Percentiles rank a stretch among this genome's conserved stretches.
Evolutionary conservation across 1,284 basidiomycete species (phyloP).

Genomic region (Marasmius oreades): DNA sequence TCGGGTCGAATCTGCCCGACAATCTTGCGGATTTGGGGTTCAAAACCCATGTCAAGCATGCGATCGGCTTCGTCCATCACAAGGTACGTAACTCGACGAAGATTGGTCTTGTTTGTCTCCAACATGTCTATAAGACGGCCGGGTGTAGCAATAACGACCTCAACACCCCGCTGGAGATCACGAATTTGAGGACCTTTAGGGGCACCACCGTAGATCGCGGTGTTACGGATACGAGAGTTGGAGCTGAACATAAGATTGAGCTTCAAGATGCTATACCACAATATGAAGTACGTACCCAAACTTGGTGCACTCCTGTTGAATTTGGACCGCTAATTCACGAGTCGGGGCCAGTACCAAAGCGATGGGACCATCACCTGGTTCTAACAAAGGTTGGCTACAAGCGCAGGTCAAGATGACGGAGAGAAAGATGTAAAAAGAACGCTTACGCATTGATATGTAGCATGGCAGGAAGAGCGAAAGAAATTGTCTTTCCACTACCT

Average conservation of each 20-base stretch:
- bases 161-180: constrained; percentile 94
- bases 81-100: constrained; percentile 93
- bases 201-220: constrained; percentile 97
- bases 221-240: constrained; percentile 96
- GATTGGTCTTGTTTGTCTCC: constrained; percentile 94
- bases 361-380: constrained; percentile 95
- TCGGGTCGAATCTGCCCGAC: constrained; percentile 95
- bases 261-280: constrained; percentile 8
- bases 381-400: constrained; percentile 82
- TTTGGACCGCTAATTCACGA: constrained; percentile 97
- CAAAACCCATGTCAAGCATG: constrained; percentile 99
- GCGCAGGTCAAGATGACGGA: constrained; percentile 11
- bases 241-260: constrained; percentile 45
- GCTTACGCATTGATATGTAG: constrained; percentile 96
- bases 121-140: constrained; percentile 93
- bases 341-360: constrained; percentile 96
- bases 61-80: constrained; percentile 99
- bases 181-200: constrained; percentile 98
- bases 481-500: constrained; percentile 96
- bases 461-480: constrained; percentile 98
- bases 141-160: constrained; percentile 93
- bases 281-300: constrained; percentile 65
- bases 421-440: constrained; percentile 14
- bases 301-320: constrained; percentile 97
- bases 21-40: constrained; percentile 99